Base-by-base conservation (phyloP, 2,329 filamentous ascomycete genomes). In the Penicillium olsonii region DNA sequence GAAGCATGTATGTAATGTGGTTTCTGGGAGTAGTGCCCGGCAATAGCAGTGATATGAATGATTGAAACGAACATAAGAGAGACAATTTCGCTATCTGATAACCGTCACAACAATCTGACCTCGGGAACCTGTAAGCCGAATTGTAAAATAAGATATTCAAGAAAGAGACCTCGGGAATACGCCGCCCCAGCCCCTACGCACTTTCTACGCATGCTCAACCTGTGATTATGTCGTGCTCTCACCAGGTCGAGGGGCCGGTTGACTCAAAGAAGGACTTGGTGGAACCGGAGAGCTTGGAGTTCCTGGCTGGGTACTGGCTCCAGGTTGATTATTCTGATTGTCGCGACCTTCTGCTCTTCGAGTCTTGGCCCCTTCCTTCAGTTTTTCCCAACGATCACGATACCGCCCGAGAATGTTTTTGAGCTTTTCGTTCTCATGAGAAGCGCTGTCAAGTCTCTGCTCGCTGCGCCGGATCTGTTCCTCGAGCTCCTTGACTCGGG, bases 401-500 rank as follows among this genome's bases (percentile, higher is more conserved):
- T 87, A 87, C 48, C 78, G 72, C 0, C 69, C 75, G 12, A 86
- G 67, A 6, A 81, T 77, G 34, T 69, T 74, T 46, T 73, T 76
- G 41, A 85, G 67, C 66, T 83, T 84, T 58, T 84, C 80, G 50
- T 85, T 84, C 56, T 85, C 82, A 42, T 75, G 77, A 10, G 71
- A 84, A 40, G 90, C 74, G 39, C 80, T 80, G 40, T 87, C 83
- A 59, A 85, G 79, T 55, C 88, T 83, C 57, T 80, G 81, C 45
- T 79, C 71, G 52, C 81, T 74, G 17, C 75, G 73, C 8, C 75
- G 73, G 18, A 91, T 70, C 62, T 87, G 79, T 45, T 87, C 84
- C 66, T 91, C 87, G 12, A 91, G 73, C 55, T 90, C 87, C 39
- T 75, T 75, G 19, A 86, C 78, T 60, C 79, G 80, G 45, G 78